Percentiles rank a stretch among this genome's conserved stretches.
Conservation (phyloP, 441 rosid species). For the Eutrema salsugineum region DNA sequence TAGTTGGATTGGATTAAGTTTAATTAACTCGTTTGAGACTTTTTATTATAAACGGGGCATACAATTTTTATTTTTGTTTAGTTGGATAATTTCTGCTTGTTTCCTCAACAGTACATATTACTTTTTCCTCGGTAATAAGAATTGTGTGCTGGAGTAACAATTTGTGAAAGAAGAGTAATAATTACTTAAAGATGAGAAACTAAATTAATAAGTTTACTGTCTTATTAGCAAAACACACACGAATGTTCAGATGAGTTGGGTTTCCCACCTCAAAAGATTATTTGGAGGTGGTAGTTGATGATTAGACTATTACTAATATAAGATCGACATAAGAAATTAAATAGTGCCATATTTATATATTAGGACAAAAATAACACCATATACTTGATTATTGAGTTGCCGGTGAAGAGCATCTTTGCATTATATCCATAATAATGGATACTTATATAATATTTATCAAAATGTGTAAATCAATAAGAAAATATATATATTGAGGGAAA, state of each 20-base stretch:
- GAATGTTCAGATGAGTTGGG: not conserved
- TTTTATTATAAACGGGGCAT: too few species aligned
- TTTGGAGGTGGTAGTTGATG: not conserved
- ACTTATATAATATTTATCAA: not conserved
- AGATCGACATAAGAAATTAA: not conserved
- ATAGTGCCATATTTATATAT: not conserved
- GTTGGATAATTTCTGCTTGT: too few species aligned
- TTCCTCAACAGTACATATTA: too few species aligned
- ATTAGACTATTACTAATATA: not conserved
- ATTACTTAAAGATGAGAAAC: not conserved
- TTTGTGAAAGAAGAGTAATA: not conserved
- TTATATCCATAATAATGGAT: constrained; percentile 11
- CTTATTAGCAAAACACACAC: not conserved
- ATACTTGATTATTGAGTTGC: constrained; percentile 4
- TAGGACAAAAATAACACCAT: constrained; percentile 6
- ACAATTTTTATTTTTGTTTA: too few species aligned
- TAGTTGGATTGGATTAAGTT: not conserved
- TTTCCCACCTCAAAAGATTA: not conserved
- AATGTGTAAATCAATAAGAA: not conserved
- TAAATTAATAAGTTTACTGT: not conserved
- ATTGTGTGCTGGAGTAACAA: not conserved
- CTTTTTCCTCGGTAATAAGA: not conserved
- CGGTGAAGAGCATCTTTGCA: constrained; percentile 17
- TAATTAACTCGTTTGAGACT: too few species aligned
- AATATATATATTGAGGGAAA: not conserved